phyloP scores from a whole-genome alignment of 129 eudicot genomes.

The Kitagawia praeruptora region DNA sequence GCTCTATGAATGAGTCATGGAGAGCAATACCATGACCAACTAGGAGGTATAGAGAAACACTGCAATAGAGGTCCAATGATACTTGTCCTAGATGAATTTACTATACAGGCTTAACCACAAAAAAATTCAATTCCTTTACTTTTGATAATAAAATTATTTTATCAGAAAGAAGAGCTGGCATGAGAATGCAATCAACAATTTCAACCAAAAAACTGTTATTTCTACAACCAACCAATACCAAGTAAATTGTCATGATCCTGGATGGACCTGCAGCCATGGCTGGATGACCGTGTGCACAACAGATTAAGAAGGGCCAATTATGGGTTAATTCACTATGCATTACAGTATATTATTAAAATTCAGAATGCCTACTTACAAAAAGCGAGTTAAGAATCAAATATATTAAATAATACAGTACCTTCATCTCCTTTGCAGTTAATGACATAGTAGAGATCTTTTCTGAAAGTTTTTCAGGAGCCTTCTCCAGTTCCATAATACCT shows the following conservation, averaged over 20 bases:
- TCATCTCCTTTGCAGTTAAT: conserved; percentile 58
- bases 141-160: neutral
- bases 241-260: neutral
- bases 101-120: neutral
- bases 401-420: conserved; percentile 34
- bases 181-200: neutral
- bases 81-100: neutral
- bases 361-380: neutral
- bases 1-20: neutral
- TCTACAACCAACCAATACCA: neutral
- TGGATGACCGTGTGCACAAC: neutral
- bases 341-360: neutral
- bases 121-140: neutral
- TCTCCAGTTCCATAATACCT: conserved; percentile 78
- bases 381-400: neutral
- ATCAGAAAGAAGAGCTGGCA: neutral
- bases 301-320: neutral
- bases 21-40: neutral
- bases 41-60: neutral
- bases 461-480: conserved; percentile 77
- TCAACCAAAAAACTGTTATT: neutral
- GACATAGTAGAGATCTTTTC: conserved; percentile 69
- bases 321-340: neutral
- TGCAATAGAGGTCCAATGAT: neutral
- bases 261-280: neutral